These are phyloP conservation scores for Calonectria pauciramosa DNA, from an alignment of 2,329 filamentous ascomycete species.

Conservation along the genomic window DNA sequence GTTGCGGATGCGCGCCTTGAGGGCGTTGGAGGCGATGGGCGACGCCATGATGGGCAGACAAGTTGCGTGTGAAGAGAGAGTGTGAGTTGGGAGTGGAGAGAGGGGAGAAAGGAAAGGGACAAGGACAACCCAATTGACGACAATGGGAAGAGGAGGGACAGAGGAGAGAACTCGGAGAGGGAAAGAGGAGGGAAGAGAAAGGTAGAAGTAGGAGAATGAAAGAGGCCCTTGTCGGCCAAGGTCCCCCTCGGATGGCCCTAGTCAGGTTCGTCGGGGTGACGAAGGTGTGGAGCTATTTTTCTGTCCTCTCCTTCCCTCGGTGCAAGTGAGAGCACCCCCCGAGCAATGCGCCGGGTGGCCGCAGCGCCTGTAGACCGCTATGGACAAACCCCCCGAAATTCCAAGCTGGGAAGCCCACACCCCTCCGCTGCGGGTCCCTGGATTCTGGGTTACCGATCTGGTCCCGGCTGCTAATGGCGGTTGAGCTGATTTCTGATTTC, in stretches of 20 bases:
- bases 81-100: slow-evolving; percentile 28
- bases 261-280: slow-evolving; percentile 39
- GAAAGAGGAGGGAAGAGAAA: slow-evolving; percentile 27
- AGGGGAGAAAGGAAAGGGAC: slow-evolving; percentile 4
- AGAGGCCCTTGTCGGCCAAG: slow-evolving; percentile 22
- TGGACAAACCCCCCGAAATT: not conserved
- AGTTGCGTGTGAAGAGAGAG: not conserved
- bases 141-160: slow-evolving; percentile 10
- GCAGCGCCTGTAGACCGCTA: slow-evolving; percentile 1
- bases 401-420: not conserved
- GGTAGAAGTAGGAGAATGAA: slow-evolving; percentile 30
- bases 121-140: slow-evolving; percentile 20
- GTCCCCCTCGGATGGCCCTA: slow-evolving; percentile 6
- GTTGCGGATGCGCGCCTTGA: slow-evolving; percentile 81
- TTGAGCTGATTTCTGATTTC: not conserved
- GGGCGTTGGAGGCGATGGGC: slow-evolving; percentile 75
- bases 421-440: not conserved
- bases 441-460: not conserved
- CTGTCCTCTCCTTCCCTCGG: not conserved
- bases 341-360: slow-evolving; percentile 6
- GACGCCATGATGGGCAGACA: slow-evolving; percentile 59
- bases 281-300: slow-evolving; percentile 37
- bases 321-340: not conserved
- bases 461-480: not conserved
- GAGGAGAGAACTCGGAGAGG: slow-evolving; percentile 25